These are phyloP conservation scores for Barnettozyma populi DNA, from an alignment of 805 yeast genomes.

Conservation along the genomic window DNA sequence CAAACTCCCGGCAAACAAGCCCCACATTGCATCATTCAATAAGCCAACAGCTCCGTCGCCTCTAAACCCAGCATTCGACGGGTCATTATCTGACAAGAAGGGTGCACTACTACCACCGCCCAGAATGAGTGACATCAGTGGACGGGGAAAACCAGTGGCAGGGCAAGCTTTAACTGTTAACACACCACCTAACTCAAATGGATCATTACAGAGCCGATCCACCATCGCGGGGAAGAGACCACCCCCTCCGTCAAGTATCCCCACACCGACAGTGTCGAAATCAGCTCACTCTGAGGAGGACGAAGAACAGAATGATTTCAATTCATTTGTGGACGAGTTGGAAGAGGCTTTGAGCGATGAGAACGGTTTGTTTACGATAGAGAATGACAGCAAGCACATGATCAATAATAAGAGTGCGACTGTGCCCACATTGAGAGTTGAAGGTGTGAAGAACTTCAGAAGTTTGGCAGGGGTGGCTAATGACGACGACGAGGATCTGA, in stretches of 20 bases:
- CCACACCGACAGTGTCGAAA: constrained; percentile 14
- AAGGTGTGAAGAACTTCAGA: constrained; percentile 22
- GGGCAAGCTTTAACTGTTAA: not conserved
- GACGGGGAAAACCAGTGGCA: not conserved
- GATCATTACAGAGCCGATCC: not conserved
- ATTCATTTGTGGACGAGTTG: constrained; percentile 21
- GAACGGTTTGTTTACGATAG: constrained; percentile 11
- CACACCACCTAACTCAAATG: not conserved
- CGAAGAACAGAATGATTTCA: constrained; percentile 19
- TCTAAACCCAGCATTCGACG: not conserved
- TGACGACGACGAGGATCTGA: constrained; percentile 21
- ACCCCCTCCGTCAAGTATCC: constrained; percentile 3
- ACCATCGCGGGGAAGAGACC: constrained; percentile 5
- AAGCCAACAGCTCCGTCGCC: constrained; percentile 15
- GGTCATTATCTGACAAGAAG: not conserved
- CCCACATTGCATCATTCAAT: constrained; percentile 1
- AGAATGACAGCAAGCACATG: constrained; percentile 1
- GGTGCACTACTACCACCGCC: not conserved
- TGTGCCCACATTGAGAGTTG: not conserved
- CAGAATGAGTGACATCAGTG: not conserved
- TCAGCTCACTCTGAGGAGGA: not conserved
- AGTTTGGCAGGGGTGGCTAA: constrained; percentile 17
- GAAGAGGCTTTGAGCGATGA: constrained; percentile 17
- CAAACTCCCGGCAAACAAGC: constrained; percentile 7
- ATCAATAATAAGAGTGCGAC: not conserved